A percentile compares a stretch with the other conserved stretches of the same genome.
phyloP scores from a whole-genome alignment of 73 alveolate genomes.

The Breviolum minutum region DNA sequence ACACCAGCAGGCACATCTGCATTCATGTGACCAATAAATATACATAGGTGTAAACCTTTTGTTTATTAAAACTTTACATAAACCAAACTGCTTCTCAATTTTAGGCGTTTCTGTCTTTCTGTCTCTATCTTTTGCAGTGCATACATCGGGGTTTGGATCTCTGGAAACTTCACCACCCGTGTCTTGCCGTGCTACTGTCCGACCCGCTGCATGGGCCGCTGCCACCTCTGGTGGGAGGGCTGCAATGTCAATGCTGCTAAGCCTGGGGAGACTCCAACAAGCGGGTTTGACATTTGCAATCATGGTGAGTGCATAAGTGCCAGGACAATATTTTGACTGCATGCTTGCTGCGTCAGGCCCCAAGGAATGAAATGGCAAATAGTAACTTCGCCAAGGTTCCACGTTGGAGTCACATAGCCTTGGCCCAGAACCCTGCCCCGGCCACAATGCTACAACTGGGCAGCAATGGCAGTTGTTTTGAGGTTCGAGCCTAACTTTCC shows the following conservation, averaged over 20 bases:
- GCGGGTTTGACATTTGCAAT: neutral
- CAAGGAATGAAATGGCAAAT: neutral
- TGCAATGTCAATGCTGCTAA: constrained; percentile 12
- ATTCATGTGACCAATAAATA: no score
- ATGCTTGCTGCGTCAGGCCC: no score
- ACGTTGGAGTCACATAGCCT: constrained; percentile 85
- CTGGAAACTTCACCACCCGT: neutral
- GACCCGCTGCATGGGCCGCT: constrained; percentile 45
- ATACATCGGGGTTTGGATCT: neutral
- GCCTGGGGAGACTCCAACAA: constrained; percentile 27
- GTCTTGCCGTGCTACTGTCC: constrained; percentile 6
- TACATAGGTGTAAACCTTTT: no score
- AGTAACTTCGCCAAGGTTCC: constrained; percentile 4
- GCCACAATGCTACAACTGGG: neutral
- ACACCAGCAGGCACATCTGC: no score
- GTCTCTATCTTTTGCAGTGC: neutral
- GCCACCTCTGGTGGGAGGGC: constrained; percentile 76
- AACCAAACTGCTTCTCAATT: no score
- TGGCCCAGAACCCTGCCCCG: neutral
- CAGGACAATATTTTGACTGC: no score
- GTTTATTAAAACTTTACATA: no score
- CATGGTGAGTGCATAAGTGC: no score
- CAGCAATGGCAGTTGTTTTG: neutral
- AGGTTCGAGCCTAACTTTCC: constrained; percentile 57
- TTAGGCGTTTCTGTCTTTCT: neutral